Evolutionary conservation across 2,329 filamentous ascomycete genomes (phyloP).

Genomic region (Paecilomyces fulvus): DNA sequence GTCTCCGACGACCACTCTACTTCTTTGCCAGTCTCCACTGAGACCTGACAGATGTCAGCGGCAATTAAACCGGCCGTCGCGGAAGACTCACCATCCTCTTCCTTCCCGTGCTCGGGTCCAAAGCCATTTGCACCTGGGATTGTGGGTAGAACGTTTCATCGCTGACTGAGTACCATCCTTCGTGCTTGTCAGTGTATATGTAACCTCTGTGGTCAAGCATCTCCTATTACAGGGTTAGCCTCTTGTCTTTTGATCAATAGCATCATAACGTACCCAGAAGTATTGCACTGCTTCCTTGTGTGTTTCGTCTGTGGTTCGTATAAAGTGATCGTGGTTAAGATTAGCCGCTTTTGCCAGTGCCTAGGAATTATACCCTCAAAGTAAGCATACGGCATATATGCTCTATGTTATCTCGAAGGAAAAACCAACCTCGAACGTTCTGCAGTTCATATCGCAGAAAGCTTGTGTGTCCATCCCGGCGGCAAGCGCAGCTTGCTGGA

Average conservation of each 20-base stretch:
- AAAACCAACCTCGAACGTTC: conserved; percentile 57
- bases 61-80: not conserved
- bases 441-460: conserved; percentile 81
- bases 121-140: conserved; percentile 60
- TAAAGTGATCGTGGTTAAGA: conserved; percentile 75
- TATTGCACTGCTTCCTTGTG: conserved; percentile 80
- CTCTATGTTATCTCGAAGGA: not conserved
- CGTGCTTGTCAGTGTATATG: conserved; percentile 77
- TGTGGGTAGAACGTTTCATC: conserved; percentile 95
- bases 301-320: conserved; percentile 77
- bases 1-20: conserved; percentile 91
- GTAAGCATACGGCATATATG: not conserved
- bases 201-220: conserved; percentile 66
- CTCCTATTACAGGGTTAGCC: conserved; percentile 33
- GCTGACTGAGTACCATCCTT: conserved; percentile 94
- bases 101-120: conserved; percentile 72
- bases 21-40: conserved; percentile 78
- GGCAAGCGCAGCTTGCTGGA: conserved; percentile 73
- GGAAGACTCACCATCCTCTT: conserved; percentile 59
- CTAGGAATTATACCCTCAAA: conserved; percentile 23
- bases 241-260: not conserved
- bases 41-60: conserved; percentile 39
- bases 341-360: conserved; percentile 60
- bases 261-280: conserved; percentile 57
- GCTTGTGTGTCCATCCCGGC: conserved; percentile 64